Evolutionary conservation across 1,284 basidiomycete genomes (phyloP).

Genomic region (Tilletia indica): DNA sequence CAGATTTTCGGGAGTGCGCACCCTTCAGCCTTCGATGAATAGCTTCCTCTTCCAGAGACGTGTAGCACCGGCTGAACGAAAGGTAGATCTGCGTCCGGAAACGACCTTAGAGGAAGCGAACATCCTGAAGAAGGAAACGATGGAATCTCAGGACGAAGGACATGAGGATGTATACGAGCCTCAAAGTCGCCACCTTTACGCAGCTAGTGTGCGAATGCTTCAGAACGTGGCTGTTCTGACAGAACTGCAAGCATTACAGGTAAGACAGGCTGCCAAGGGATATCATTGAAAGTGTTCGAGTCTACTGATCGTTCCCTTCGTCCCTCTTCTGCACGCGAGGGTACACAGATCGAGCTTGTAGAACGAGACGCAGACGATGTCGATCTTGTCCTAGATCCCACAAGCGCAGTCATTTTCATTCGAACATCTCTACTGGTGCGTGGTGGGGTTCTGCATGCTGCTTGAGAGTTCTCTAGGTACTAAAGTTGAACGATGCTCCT

Average conservation of each 20-base stretch:
- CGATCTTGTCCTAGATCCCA: background rate
- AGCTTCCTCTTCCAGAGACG: background rate
- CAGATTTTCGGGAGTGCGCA: too few relatives aligned
- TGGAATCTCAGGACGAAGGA: background rate
- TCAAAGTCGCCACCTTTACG: background rate
- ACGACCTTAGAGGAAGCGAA: background rate
- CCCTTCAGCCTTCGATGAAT: background rate
- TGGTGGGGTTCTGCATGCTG: background rate
- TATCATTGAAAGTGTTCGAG: background rate
- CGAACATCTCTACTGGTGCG: background rate
- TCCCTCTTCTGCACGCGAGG: background rate
- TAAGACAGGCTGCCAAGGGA: background rate
- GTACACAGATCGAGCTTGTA: background rate
- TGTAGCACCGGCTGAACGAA: background rate
- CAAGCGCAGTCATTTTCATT: background rate
- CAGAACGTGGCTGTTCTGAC: background rate
- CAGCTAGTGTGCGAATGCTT: slow-evolving; percentile 1
- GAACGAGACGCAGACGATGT: background rate
- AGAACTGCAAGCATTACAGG: background rate
- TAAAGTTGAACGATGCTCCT: background rate
- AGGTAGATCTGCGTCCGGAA: background rate
- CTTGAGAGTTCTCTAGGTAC: background rate
- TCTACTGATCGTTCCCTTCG: background rate
- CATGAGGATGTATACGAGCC: background rate
- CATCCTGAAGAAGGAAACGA: too few relatives aligned